Evolutionary conservation across 164 flowering plant species (phyloP), one percentile per base, ranked within the genome.

Genomic region (Amborella trichopoda): DNA sequence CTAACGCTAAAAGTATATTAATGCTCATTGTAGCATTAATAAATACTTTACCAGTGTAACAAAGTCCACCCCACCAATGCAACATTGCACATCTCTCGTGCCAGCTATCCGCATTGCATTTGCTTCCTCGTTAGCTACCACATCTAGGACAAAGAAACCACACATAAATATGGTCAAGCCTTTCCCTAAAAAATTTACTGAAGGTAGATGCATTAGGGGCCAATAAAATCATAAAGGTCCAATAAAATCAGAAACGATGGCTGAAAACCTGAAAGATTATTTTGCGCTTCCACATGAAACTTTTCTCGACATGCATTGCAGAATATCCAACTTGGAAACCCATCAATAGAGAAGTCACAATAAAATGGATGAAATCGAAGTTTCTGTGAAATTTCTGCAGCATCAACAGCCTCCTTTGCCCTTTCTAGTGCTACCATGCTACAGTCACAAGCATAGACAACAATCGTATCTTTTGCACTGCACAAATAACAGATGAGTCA

Each of bases 401-500:
- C 44, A 32, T 48, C 39, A 23, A 85, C 58, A 32, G 56, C 70
- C 49, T 69, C 81, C 36, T 64, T 67, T 14, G 81, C 70, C 60
- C 74, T 77, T 49, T 78, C 79, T 59, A 89, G 85, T 49, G 81
- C 86, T 47, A 76, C 83, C 28, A 10, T 44, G 65, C 95, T 83
- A 61, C 91, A 89, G 57, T 89, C 95, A 65, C 94, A 82, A 23
- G 97, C 95, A 70, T 76, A 89, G 21, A 83, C 71, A 26, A 50
- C 44, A 22, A 70, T 65, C 37, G 36, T 61, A 49, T 68, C 58
- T 40, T 53, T 79, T 46, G 70, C 76, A 40, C 95, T 85, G 30
- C 52, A 63, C 2, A 41, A 46, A 26, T 58, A 49, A 55, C 14
- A n/a, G 43, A 30, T 14, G 3, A 14, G 26, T 5, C 10, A 8